phyloP scores from a whole-genome alignment of 768 basidiomycete species.

The Pisolithus marmoratus region DNA sequence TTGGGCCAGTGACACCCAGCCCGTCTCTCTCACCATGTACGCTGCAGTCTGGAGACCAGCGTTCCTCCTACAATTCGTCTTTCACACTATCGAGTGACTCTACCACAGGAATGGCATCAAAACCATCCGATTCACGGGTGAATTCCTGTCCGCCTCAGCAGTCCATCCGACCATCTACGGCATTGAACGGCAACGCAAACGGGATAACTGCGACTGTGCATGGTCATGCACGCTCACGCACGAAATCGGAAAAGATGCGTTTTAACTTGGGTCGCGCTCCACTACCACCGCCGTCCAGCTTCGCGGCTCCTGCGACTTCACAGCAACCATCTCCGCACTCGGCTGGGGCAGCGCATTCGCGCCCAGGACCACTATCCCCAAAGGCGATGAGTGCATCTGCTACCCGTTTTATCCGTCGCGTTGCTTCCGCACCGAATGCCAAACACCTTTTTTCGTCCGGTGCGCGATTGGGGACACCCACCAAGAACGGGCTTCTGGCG shows the following conservation, averaged over 20 bases:
- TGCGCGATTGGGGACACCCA: constrained; percentile 52
- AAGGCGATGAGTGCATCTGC: constrained; percentile 68
- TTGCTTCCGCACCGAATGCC: constrained; percentile 94
- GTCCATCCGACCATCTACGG: constrained; percentile 4
- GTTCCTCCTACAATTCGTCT: constrained; percentile 76
- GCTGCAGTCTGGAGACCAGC: constrained; percentile 48
- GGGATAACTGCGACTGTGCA: constrained; percentile 23
- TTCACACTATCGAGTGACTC: constrained; percentile 74
- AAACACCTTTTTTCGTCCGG: constrained; percentile 78
- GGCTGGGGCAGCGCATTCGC: constrained; percentile 23
- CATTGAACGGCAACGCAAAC: constrained; percentile 10
- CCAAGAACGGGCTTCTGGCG: constrained; percentile 74
- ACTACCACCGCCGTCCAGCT: constrained; percentile 26
- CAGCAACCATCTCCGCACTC: constrained; percentile 37
- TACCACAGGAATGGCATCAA: constrained; percentile 32
- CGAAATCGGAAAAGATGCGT: constrained; percentile 46
- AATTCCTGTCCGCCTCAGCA: constrained; percentile 8
- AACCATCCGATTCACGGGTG: constrained; percentile 19
- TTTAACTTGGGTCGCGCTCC: constrained; percentile 42
- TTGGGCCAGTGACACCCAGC: constrained; percentile 38
- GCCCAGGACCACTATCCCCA: constrained; percentile 55
- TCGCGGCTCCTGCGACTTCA: constrained; percentile 28
- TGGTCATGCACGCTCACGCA: constrained; percentile 23
- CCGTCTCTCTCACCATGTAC: constrained; percentile 51
- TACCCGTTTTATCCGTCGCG: constrained; percentile 87